Conservation (phyloP, 805 yeast genomes). For the Candida nitratophila region DNA sequence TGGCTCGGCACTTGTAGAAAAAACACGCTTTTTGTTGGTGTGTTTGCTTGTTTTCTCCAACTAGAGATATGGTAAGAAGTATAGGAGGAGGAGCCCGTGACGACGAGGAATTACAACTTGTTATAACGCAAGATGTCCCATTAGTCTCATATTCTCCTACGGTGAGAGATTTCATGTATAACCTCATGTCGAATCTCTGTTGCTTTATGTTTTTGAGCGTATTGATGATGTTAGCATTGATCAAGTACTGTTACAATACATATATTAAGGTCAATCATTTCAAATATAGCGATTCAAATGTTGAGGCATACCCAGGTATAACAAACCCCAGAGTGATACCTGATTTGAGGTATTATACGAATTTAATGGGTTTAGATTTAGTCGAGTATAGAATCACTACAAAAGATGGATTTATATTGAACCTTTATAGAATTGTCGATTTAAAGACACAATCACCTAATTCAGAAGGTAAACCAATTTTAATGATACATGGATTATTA, state of each 20-base stretch:
- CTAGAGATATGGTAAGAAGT: neutral
- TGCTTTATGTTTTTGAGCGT: constrained; percentile 18
- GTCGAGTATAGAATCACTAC: constrained; percentile 58
- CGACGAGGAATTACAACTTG: neutral
- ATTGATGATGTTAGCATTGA: constrained; percentile 18
- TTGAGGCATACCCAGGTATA: constrained; percentile 24
- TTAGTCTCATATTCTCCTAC: neutral
- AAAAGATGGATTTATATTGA: constrained; percentile 71
- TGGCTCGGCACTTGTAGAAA: too few species aligned
- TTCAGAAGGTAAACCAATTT: constrained; percentile 44
- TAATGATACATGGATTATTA: constrained; percentile 78
- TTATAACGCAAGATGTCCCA: neutral
- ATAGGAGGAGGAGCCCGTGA: neutral
- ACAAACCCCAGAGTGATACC: constrained; percentile 23
- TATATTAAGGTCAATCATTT: constrained; percentile 6
- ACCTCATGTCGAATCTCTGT: constrained; percentile 12
- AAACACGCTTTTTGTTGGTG: too few species aligned
- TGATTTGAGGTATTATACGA: constrained; percentile 61
- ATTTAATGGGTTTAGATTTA: constrained; percentile 51
- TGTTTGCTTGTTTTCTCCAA: too few species aligned
- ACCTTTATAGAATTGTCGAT: constrained; percentile 48
- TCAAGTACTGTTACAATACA: constrained; percentile 8
- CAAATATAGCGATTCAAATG: constrained; percentile 2
- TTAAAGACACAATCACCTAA: constrained; percentile 13
- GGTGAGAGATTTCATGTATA: neutral